Conservation (phyloP, 345 rosid species). For the rapeseed (Brassica napus) region Da-Ae NC_063438.1:24893501-24894000, state of each 20-base stretch:
- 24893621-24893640: conserved; percentile 73
- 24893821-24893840: conserved; percentile 75
- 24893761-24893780: conserved; percentile 70
- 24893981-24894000: background rate
- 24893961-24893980: background rate
- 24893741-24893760: conserved; percentile 83
- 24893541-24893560: conserved; percentile 74
- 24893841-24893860: conserved; percentile 68
- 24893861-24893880: conserved; percentile 89
- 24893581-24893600: conserved; percentile 54
- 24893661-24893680: conserved; percentile 79
- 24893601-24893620: conserved; percentile 58
- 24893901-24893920: conserved; percentile 65
- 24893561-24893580: conserved; percentile 92
- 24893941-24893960: conserved; percentile 33
- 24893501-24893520: conserved; percentile 36
- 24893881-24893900: conserved; percentile 79
- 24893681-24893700: conserved; percentile 74
- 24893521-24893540: conserved; percentile 50
- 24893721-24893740: conserved; percentile 82
- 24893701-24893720: conserved; percentile 78
- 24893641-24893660: conserved; percentile 87
- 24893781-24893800: conserved; percentile 64
- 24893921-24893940: conserved; percentile 74
- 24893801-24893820: conserved; percentile 75